Base-by-base conservation (phyloP, 495 filamentous ascomycete genomes). In the Parathielavia appendiculata region DNA sequence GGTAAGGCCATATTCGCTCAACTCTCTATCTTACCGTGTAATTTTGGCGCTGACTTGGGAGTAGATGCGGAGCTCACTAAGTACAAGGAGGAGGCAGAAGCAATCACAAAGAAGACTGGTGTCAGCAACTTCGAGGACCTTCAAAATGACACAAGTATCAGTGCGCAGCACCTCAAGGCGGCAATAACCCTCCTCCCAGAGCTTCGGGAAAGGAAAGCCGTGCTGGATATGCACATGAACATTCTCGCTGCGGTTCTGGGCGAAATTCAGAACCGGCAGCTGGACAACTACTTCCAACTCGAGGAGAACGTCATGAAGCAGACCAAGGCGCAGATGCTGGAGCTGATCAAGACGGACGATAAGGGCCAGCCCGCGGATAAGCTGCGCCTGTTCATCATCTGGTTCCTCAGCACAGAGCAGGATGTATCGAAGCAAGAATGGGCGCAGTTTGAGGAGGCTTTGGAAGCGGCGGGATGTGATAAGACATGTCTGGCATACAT, bases 141-240 rank as follows among this genome's bases (percentile, higher is more conserved):
- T 5, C 88, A 96, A 65, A 91, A 88, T 54, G 93, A 96, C 65
- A 89, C 86, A 9, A 88, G 86, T 62, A 84, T 89, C 17, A 92
- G 88, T 20, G 92, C 95, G 7, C 87, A 92, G 63, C 95, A 99
- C 73, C 83, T 99, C 17, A 97, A 97, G 73, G 89, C 90, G 13
- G 95, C 91, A 17, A 95, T 99, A 53, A 95, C 91, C 0, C 79
- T 92, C 1, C 79, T 99, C 16, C 95, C 95, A 2, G 92, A 97
- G 69, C 75, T 99, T 51, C 84, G 90, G 43, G 93, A 97, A 65
- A 83, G 93, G 56, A 99, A 99, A 71, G 86, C 86, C 2, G 81
- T 85, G 17, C 80, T 99, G 13, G 92, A 97, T 67, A 97, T 96
- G 90, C 95, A 99, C 71, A 99, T 99, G 95, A 96, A 95, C 69